Base-by-base conservation (phyloP, 176 grass and related monocot genomes). In the Carex parvula region DNA sequence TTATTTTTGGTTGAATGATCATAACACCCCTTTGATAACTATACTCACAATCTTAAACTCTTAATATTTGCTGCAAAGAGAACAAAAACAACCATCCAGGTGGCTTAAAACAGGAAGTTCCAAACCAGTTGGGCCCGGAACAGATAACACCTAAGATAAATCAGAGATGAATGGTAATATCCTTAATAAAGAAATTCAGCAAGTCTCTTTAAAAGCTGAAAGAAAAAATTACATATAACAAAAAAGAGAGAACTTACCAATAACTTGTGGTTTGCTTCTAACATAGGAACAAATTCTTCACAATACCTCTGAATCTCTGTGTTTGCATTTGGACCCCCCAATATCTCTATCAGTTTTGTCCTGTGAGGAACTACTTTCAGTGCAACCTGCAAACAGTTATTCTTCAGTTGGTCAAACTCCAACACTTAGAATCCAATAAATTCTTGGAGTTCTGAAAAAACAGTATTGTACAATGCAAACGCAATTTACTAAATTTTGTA, bases 341-440 rank as follows among this genome's bases (percentile, higher is more conserved):
- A 59, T 37, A 80, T 76, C 73, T 88, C 72, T 61, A 88, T 84
- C 18, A 88, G 65, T 80, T 88, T 88, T 60, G 80, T 88, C 52
- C 87, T 88, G 15, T 88, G 53, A 8, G 87, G 87, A 50, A 58
- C 87, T 22, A 88, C 61, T 88, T 88, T 88, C 80, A 88, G 44
- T 66, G 72, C 87, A 1, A 88, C 63, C 87, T 88, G 73, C 41
- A 81, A 58, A 48, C 70, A 29, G 29, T 57, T 42, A 11, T 24
- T 64, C 35, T 55, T 17, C 33, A 2, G 69, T 42, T 79, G 46
- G 5, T 44, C 16, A 70, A 81, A 55, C 69, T 64, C 29, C 9
- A 7, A 68, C 44, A 80, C 2, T 70, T 30, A 59, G 9, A 26
- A 78, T 44, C 1, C 62, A 14, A 18, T 16, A 41, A 73, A 1